Evolutionary conservation across 345 rosid genomes (phyloP).

Genomic region (Orychophragmus violaceus): DNA sequence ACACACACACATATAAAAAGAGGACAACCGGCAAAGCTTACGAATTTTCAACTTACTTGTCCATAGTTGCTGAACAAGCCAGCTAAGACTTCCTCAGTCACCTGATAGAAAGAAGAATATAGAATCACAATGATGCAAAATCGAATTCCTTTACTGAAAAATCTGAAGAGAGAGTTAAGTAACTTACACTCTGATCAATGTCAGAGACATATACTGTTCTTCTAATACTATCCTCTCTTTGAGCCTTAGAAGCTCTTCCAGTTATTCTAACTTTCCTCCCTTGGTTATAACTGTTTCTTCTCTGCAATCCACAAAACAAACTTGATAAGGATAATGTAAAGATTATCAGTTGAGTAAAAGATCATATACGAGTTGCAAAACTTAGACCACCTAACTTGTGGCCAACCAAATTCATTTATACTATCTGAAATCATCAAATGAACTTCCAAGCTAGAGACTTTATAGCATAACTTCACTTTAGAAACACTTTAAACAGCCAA

Average conservation of each 20-base stretch:
- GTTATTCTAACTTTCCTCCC: constrained; percentile 48
- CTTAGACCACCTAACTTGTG: neutral
- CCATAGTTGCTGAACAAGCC: constrained; percentile 64
- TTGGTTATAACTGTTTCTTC: constrained; percentile 50
- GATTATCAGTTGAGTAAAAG: too few relatives aligned
- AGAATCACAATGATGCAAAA: neutral
- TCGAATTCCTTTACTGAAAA: neutral
- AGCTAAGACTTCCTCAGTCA: constrained; percentile 82
- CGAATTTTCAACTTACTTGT: constrained; percentile 45
- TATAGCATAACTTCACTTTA: neutral
- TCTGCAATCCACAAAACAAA: constrained; percentile 35
- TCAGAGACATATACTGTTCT: constrained; percentile 34
- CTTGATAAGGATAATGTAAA: neutral
- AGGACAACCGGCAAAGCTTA: neutral
- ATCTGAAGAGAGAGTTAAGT: neutral
- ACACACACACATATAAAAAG: neutral
- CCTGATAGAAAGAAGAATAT: constrained; percentile 31
- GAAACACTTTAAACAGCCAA: neutral
- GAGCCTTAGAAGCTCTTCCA: constrained; percentile 43
- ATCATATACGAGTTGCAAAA: neutral
- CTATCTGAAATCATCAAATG: neutral
- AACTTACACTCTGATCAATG: constrained; percentile 33
- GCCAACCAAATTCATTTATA: neutral
- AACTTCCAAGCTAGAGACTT: neutral
- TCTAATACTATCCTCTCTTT: constrained; percentile 52